Evolutionary conservation across 1,139 yeast genomes (phyloP).

Genomic region (Torulaspora pretoriensis): DNA sequence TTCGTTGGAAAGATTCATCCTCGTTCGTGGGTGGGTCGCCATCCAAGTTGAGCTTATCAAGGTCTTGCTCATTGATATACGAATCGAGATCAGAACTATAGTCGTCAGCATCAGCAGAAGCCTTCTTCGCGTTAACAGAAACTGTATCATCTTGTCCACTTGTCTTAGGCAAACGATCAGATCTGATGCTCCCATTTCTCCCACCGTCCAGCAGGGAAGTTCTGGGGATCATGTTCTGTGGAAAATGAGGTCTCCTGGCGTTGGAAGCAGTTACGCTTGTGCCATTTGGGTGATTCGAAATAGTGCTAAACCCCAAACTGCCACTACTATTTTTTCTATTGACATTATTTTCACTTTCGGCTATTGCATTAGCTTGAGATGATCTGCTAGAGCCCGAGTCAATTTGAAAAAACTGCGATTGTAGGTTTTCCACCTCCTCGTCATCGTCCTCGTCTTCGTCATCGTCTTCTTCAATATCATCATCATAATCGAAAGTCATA

Average conservation of each 20-base stretch:
- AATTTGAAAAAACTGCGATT: conserved; percentile 26
- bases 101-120: conserved; percentile 15
- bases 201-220: conserved; percentile 15
- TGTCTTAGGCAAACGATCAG: conserved; percentile 11
- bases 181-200: conserved; percentile 11
- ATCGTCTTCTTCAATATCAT: conserved; percentile 33
- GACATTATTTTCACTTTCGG: conserved; percentile 16
- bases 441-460: conserved; percentile 36
- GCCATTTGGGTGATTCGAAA: neutral
- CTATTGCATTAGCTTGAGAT: conserved; percentile 13
- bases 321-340: conserved; percentile 14
- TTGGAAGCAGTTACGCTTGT: conserved; percentile 6
- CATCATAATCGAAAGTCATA: conserved; percentile 33
- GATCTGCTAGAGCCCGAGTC: conserved; percentile 14
- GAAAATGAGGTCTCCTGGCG: conserved; percentile 18
- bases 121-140: conserved; percentile 4
- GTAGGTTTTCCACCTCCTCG: conserved; percentile 22
- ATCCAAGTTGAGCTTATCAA: conserved; percentile 27
- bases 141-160: conserved; percentile 9
- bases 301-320: conserved; percentile 2
- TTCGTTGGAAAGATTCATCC: conserved; percentile 10
- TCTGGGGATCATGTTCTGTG: conserved; percentile 20
- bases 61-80: conserved; percentile 32
- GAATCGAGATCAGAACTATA: conserved; percentile 34
- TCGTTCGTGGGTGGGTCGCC: conserved; percentile 11